phyloP scores from a whole-genome alignment of 257 asterid genomes.

The Penstemon newberryi region DNA sequence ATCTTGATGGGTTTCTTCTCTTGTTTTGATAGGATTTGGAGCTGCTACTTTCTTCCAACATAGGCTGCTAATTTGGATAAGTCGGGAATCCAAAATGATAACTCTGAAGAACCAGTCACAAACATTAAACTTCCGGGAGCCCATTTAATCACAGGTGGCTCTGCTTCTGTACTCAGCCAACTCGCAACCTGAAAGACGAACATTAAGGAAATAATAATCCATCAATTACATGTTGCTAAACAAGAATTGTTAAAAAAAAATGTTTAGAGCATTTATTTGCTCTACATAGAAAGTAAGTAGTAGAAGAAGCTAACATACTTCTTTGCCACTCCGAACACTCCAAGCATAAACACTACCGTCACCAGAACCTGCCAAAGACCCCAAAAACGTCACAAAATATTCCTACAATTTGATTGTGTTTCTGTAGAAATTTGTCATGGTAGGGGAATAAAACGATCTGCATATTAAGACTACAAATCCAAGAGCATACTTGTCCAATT shows the following conservation, averaged over 20 bases:
- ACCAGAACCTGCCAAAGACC: conserved; percentile 77
- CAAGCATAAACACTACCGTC: conserved; percentile 95
- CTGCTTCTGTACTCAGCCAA: conserved; percentile 91
- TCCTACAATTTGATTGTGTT: too few relatives aligned
- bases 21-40: not conserved
- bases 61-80: conserved; percentile 88
- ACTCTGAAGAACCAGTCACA: conserved; percentile 92
- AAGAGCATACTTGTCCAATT: too few relatives aligned
- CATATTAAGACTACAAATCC: too few relatives aligned
- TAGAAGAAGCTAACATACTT: conserved; percentile 44
- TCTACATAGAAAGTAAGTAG: conserved; percentile 6
- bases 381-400: conserved; percentile 10
- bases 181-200: conserved; percentile 65
- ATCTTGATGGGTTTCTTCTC: too few relatives aligned
- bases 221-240: not conserved
- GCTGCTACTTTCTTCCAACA: conserved; percentile 73
- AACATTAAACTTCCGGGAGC: conserved; percentile 94
- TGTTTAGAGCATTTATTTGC: not conserved
- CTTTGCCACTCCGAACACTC: conserved; percentile 95
- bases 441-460: too few relatives aligned
- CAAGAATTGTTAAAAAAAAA: conserved; percentile 2
- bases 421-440: too few relatives aligned
- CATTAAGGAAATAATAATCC: conserved; percentile 18
- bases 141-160: conserved; percentile 93
- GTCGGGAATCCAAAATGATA: conserved; percentile 97